Conservation (phyloP, 371 early-diverging fungal species). For the Capillidium heterosporum region DNA sequence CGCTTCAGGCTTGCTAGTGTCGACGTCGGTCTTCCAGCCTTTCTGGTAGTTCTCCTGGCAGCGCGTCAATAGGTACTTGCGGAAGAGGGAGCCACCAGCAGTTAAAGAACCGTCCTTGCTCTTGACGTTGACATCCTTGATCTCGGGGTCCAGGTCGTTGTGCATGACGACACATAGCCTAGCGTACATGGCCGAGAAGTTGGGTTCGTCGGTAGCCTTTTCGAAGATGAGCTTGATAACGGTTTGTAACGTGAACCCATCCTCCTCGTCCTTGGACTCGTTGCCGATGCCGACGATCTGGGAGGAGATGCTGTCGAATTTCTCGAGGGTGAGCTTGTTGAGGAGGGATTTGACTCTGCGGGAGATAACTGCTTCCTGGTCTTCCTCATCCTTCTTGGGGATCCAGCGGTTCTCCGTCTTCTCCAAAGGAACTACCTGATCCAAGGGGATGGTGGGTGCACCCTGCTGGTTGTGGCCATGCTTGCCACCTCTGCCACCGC, state of each 20-base stretch:
- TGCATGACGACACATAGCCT: constrained; percentile 56
- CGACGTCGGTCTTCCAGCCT: constrained; percentile 47
- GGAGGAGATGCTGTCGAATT: constrained; percentile 65
- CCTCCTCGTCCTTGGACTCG: constrained; percentile 39
- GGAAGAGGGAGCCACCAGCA: constrained; percentile 54
- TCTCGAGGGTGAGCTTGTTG: constrained; percentile 90
- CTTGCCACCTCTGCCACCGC: constrained; percentile 27
- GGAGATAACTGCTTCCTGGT: constrained; percentile 31
- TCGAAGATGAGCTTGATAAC: constrained; percentile 76
- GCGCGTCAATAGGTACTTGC: constrained; percentile 71
- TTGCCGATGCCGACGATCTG: constrained; percentile 67
- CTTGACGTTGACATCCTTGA: constrained; percentile 28
- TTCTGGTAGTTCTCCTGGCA: constrained; percentile 82
- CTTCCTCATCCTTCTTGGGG: constrained; percentile 20
- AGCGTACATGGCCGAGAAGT: constrained; percentile 80
- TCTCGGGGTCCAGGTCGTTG: constrained; percentile 27
- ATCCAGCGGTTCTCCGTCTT: constrained; percentile 73
- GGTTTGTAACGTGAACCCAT: constrained; percentile 47
- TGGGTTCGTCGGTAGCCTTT: constrained; percentile 87
- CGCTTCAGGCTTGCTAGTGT: constrained; percentile 25
- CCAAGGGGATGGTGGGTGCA: constrained; percentile 36
- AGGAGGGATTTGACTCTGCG: constrained; percentile 74
- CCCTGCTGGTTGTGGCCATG: constrained; percentile 24
- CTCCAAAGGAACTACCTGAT: constrained; percentile 50
- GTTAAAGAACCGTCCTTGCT: constrained; percentile 29